These are phyloP conservation scores for Acanthamoeba divionensis DNA, from an alignment of 208 protist species.

Conservation along the genomic window DNA sequence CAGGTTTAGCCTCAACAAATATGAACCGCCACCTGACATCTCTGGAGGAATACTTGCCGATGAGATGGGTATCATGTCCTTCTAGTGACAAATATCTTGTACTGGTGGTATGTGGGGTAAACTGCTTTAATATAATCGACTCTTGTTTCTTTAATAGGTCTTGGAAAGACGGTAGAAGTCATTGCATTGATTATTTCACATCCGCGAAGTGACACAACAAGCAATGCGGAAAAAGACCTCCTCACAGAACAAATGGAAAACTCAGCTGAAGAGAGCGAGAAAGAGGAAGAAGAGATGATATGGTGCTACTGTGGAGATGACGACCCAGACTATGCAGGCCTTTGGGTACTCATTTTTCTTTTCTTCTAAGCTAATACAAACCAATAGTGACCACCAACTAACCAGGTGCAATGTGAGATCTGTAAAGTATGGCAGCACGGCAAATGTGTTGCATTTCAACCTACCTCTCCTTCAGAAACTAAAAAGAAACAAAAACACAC, in stretches of 20 bases:
- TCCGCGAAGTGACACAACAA: not conserved
- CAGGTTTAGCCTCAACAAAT: not conserved
- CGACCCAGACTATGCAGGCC: not conserved
- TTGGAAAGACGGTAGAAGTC: constrained; percentile 37
- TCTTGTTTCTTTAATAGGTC: not conserved
- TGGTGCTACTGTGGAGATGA: constrained; percentile 43
- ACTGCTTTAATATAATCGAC: not conserved
- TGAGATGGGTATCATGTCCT: not conserved
- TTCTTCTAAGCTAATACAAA: too few relatives aligned
- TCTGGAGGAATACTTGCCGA: constrained; percentile 11
- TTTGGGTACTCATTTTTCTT: too few relatives aligned
- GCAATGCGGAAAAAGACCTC: not conserved
- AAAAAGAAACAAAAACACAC: not conserved
- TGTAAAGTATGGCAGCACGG: constrained; percentile 6
- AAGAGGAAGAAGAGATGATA: not conserved
- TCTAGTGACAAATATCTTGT: too few relatives aligned
- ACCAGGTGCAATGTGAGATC: constrained; percentile 14
- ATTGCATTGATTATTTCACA: constrained; percentile 8
- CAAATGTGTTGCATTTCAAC: not conserved
- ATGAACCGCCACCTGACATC: not conserved
- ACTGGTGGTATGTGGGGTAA: too few relatives aligned
- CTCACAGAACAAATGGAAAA: not conserved
- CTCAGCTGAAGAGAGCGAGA: not conserved
- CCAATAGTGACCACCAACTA: too few relatives aligned
- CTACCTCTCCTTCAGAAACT: too few relatives aligned